Evolutionary conservation across 257 asterid genomes (phyloP), one percentile per base, ranked within the genome.

Genomic region (Penstemon davidsonii): DNA sequence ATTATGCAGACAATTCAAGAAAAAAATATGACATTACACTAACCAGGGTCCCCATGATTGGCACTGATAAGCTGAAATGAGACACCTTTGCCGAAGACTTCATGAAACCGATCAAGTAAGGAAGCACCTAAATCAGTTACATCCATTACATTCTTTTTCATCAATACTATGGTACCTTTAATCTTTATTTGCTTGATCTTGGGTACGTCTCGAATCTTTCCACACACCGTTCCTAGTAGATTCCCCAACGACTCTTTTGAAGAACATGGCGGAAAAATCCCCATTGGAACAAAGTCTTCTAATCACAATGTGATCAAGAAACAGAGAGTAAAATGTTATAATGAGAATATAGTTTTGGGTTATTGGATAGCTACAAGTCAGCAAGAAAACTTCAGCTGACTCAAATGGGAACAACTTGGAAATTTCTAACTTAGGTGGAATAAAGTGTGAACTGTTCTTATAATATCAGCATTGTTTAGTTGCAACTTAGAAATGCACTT

Each of bases 61-160:
- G 91, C 66, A 51, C 94, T 86, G 80, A 92, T 67, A 40, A 92
- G 94, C 83, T 85, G 95, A 3, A 92, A 46, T 0, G 87, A 78
- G 18, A 92, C 86, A 7, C 90, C 85, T 80, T 73, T 82, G 36
- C 90, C 88, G 7, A 83, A 71, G 18, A 84, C 64, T 76, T 93
- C 96, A 7, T 83, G 64, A 52, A 88, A 0, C 8, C 87, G 86
- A 75, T 92, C 98, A 4, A 84, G 62, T 7, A 82, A 0, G 0
- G 95, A 80, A 38, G 95, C 81, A 6, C 78, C 60, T 0, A 75
- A 38, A 60, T 88, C 91, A 0, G 76, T 84, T 37, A 67, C 78
- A 73, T 86, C 96, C 85, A 80, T 8, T 4, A 75, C 75, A 58
- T 83, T 90, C 83, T 88, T 93, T 81, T 86, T 85, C 87, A 64